A percentile compares a stretch with the other conserved stretches of the same genome.
These are phyloP conservation scores for Hypoxylon intermedium DNA, from an alignment of 495 filamentous ascomycete genomes.

Conservation along the genomic window DNA sequence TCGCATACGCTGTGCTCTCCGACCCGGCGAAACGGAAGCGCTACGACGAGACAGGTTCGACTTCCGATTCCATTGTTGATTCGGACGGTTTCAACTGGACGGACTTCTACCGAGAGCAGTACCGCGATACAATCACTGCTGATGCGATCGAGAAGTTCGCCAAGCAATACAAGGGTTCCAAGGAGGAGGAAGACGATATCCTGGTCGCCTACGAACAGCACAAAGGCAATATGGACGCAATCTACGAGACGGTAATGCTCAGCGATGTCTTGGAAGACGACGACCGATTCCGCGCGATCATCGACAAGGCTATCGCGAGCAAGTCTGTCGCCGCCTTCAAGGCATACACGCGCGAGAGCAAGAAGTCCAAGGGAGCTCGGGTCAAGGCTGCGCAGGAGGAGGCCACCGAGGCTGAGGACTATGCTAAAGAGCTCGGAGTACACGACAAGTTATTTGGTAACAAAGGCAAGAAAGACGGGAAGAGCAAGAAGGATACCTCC, in stretches of 20 bases:
- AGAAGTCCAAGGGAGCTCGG: conserved; percentile 67
- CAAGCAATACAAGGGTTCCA: conserved; percentile 80
- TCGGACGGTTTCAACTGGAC: conserved; percentile 85
- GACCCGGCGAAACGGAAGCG: conserved; percentile 76
- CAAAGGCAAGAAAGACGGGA: conserved; percentile 46
- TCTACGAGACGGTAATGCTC: conserved; percentile 86
- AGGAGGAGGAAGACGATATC: conserved; percentile 80
- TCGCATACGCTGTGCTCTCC: conserved; percentile 92
- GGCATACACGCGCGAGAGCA: conserved; percentile 74
- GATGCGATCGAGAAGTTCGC: conserved; percentile 76
- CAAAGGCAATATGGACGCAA: conserved; percentile 72
- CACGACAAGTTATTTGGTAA: conserved; percentile 62
- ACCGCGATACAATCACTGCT: conserved; percentile 69
- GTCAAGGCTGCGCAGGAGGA: conserved; percentile 70
- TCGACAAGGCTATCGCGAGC: conserved; percentile 78
- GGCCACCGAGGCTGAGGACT: conserved; percentile 73
- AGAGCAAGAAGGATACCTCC: conserved; percentile 49
- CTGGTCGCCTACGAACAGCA: conserved; percentile 73
- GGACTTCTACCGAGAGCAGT: conserved; percentile 85
- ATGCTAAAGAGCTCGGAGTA: conserved; percentile 73
- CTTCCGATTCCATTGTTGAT: conserved; percentile 74
- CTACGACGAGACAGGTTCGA: conserved; percentile 89
- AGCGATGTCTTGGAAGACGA: conserved; percentile 87
- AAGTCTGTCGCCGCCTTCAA: conserved; percentile 69
- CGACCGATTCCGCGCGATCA: conserved; percentile 77